Percentiles rank a stretch among this genome's conserved stretches.
phyloP scores from a whole-genome alignment of 345 rosid species.

The Acer saccharum region DNA sequence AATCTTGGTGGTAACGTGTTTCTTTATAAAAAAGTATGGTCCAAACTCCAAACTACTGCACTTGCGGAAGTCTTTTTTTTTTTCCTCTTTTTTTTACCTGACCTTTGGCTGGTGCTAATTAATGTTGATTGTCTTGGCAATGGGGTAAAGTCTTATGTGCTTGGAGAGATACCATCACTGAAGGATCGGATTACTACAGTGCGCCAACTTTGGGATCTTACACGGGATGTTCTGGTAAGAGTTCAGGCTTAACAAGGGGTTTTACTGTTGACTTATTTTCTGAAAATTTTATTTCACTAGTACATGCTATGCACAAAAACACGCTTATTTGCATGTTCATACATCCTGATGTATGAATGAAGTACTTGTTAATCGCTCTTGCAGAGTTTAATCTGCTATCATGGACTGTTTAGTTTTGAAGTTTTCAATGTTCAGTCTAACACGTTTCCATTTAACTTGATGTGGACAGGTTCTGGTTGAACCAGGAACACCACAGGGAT shows the following conservation, averaged over 20 bases:
- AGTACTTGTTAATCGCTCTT: not conserved
- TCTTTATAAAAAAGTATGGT: not conserved
- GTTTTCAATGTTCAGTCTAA: slow-evolving; percentile 3
- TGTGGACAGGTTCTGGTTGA: slow-evolving; percentile 76
- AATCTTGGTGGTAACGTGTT: slow-evolving; percentile 4
- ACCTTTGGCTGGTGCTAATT: slow-evolving; percentile 27
- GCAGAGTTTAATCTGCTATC: not conserved
- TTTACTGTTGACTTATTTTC: slow-evolving; percentile 3
- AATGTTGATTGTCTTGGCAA: slow-evolving; percentile 18
- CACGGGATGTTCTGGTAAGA: slow-evolving; percentile 83
- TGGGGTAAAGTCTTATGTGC: slow-evolving; percentile 77
- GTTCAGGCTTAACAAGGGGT: slow-evolving; percentile 10
- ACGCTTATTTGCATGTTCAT: not conserved
- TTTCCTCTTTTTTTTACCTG: not conserved
- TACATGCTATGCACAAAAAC: not conserved
- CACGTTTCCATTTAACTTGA: not conserved
- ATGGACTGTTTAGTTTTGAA: not conserved
- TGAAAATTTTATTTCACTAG: not conserved
- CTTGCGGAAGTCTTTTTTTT: not conserved
- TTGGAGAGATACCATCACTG: slow-evolving; percentile 94
- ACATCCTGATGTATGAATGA: not conserved
- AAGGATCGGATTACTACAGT: slow-evolving; percentile 81
- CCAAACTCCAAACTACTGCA: not conserved
- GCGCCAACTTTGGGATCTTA: slow-evolving; percentile 98
- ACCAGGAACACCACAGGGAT: slow-evolving; percentile 98